Conservation (phyloP, 1,284 basidiomycete species). For the Coniferiporia sulphurascens region DNA sequence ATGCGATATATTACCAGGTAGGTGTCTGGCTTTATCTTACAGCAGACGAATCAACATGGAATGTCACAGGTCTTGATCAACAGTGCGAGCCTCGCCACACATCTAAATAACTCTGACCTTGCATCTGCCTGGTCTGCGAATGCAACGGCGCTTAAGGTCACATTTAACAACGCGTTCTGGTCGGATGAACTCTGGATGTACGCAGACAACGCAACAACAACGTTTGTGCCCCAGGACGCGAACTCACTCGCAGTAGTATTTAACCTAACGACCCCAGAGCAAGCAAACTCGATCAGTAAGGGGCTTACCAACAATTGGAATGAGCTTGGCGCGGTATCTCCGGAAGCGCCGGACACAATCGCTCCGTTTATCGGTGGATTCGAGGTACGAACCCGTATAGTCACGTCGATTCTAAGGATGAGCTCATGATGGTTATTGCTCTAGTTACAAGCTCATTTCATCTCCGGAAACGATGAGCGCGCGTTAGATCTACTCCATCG, state of each 20-base stretch:
- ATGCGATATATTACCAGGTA: conserved; percentile 45
- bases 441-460: conserved; percentile 48
- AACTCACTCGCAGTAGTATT: conserved; percentile 47
- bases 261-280: conserved; percentile 40
- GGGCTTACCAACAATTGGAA: conserved; percentile 45
- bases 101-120: conserved; percentile 33
- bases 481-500: conserved; percentile 43
- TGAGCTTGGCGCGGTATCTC: conserved; percentile 42
- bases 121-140: conserved; percentile 35
- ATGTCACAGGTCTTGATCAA: conserved; percentile 39
- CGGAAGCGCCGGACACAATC: conserved; percentile 48
- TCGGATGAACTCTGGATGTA: conserved; percentile 40
- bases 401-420: background rate
- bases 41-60: background rate
- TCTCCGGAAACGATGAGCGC: conserved; percentile 40
- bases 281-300: conserved; percentile 38
- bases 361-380: conserved; percentile 47
- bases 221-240: conserved; percentile 45
- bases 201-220: conserved; percentile 39
- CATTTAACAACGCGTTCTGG: conserved; percentile 43
- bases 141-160: conserved; percentile 37
- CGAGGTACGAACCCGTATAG: conserved; percentile 32
- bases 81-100: conserved; percentile 40
- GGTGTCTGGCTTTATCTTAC: background rate
- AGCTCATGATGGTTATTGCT: background rate